These are phyloP conservation scores for Aspergillus hortae DNA, from an alignment of 2,329 filamentous ascomycete species.

Conservation along the genomic window DNA sequence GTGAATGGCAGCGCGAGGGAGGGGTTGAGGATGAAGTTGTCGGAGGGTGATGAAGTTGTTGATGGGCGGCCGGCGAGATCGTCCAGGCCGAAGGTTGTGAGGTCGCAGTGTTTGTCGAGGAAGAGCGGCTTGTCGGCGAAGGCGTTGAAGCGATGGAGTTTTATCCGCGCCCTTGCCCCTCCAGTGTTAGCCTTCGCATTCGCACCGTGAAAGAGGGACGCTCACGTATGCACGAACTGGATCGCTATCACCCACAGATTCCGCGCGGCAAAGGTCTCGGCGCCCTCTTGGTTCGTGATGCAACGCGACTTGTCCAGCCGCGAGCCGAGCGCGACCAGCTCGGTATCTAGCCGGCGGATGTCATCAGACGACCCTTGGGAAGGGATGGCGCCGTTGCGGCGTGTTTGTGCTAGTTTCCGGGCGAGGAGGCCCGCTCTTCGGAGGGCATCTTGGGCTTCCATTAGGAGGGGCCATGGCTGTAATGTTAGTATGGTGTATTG, in stretches of 20 bases:
- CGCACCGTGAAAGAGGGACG: too few species aligned
- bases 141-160: constrained; percentile 21
- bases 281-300: constrained; percentile 9
- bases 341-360: constrained; percentile 13
- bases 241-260: constrained; percentile 4
- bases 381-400: not conserved
- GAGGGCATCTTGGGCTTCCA: constrained; percentile 19
- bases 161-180: constrained; percentile 15
- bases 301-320: constrained; percentile 15
- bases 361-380: not conserved
- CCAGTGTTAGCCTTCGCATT: too few species aligned
- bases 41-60: not conserved
- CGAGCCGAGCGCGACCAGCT: constrained; percentile 8
- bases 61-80: not conserved
- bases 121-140: constrained; percentile 24
- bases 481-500: not conserved
- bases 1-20: constrained; percentile 19
- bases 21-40: constrained; percentile 2
- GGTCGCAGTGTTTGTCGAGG: constrained; percentile 21
- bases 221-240: too few species aligned
- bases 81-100: constrained; percentile 16
- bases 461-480: constrained; percentile 20
- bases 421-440: not conserved
- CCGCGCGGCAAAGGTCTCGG: constrained; percentile 15
- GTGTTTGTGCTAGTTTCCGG: not conserved